A percentile compares a stretch with the other conserved stretches of the same genome.
These are phyloP conservation scores for Laguncularia racemosa DNA, from an alignment of 345 rosid species.

Conservation along the genomic window DNA sequence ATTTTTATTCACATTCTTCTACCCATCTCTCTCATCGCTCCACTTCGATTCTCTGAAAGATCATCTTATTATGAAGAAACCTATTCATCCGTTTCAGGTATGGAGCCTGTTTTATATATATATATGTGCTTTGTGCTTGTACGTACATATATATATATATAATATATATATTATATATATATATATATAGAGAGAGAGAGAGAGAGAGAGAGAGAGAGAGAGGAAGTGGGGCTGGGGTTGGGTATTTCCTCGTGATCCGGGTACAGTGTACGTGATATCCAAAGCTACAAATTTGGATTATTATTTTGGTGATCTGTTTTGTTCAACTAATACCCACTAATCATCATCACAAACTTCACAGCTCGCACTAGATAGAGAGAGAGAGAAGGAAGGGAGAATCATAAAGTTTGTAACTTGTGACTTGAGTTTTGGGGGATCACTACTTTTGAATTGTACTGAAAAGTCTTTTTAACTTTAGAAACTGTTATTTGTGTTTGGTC, in stretches of 20 bases:
- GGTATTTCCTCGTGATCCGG: slow-evolving; percentile 9
- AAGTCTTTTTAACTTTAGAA: too few species aligned
- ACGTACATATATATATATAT: background rate
- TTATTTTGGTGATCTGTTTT: slow-evolving; percentile 5
- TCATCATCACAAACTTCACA: slow-evolving; percentile 1
- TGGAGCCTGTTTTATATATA: too few species aligned
- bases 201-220: slow-evolving; percentile 1
- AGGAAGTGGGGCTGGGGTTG: background rate
- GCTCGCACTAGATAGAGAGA: slow-evolving; percentile 1
- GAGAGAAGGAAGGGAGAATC: background rate
- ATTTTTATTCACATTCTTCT: too few species aligned
- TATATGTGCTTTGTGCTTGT: too few species aligned
- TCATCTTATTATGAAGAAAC: too few species aligned
- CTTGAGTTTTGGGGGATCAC: too few species aligned
- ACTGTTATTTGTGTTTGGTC: too few species aligned
- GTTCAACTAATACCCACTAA: slow-evolving; percentile 8
- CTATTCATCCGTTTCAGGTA: too few species aligned
- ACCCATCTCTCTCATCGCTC: too few species aligned
- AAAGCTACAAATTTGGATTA: slow-evolving; percentile 5
- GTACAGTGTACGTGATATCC: slow-evolving; percentile 6
- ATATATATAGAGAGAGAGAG: background rate
- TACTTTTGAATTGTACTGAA: too few species aligned
- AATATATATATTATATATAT: background rate
- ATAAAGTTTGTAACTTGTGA: background rate
- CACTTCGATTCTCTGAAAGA: too few species aligned